Evolutionary conservation across 805 yeast species (phyloP), one percentile per base, ranked within the genome.

Genomic region (Starmerella roubikii): DNA sequence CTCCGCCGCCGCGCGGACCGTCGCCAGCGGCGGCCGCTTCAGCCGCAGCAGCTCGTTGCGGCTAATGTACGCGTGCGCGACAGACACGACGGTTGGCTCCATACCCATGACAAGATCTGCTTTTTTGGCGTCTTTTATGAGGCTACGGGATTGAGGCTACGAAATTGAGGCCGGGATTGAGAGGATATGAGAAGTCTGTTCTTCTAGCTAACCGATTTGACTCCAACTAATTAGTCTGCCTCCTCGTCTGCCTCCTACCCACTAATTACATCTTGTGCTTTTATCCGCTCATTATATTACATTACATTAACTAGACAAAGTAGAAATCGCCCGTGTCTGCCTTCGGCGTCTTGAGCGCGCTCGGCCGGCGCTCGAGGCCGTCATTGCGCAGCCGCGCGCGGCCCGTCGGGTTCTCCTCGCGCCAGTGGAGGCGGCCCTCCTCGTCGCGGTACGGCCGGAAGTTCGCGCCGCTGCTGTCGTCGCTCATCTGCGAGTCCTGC

Each of bases 371-470:
- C 31, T 42, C 48, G 32, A 57, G 61, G 51, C 40, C 56, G 10
- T 31, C 44, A 5, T 37, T 32, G 23, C 38, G 36, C 24, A 49
- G 41, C 18, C 35, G 15, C 4, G 46, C 48, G 5, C 30, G 30
- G 15, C 38, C 36, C 32, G 31, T 30, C 15, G 39, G 37, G 34
- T 30, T 34, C 10, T 38, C 44, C 15, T 37, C 40, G 30, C 46
- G 45, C 58, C 60, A 57, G n/a, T 49, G 49, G 23, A 56, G 43
- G 34, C 53, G 54, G 22, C 64, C 66, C 20, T 53, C 48, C 3
- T 56, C 53, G 43, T 58, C 55, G 19, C 57, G 40, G 41, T 50
- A 56, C 6, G 59, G 54, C 31, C 55, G 45, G 38, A 57, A 48
- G 35, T 50, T 44, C 9, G 43, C 46, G 21, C 34, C 46, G 34